Base-by-base conservation (phyloP, 352 stramenopile species). In the Globisporangium lucens region DNA sequence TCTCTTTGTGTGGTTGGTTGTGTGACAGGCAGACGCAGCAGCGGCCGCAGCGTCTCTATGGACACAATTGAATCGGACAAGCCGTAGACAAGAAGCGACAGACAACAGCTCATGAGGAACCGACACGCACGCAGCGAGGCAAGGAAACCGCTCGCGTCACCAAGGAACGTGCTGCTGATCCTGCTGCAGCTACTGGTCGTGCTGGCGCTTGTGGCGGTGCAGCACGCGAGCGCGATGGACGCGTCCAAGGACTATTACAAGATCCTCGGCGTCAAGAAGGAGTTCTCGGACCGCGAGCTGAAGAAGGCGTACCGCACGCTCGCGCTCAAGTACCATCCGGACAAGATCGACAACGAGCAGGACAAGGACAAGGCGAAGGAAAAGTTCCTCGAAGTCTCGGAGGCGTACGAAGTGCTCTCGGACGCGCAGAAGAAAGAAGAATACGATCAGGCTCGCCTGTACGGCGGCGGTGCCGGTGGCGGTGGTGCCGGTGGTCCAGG, bases 361-460 rank as follows among this genome's bases (percentile, higher is more conserved):
- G 88, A 95, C 55, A 89, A 96, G 58, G 89, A 97, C 46, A 51
- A 68, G 12, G 89, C 92, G n/a, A 93, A 95, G 57, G 78, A 95
- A 61, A 95, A 94, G 71, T 98, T 98, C 69, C 91, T 97, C 27
- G 83, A 97, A 59, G 90, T 98, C 41, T 95, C 81, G 22, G 89
- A 97, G 65, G 94, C 94, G 2, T 98, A 98, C 70, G 90, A 97
- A 66, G 90, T 98, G 66, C 85, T 98, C 22, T 96, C 88, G 20
- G 94, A 98, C 62, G 74, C 88, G 52, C 73, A 95, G 17, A 95
- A 97, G 75, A 81, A 91, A 47, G 76, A 93, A 8, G 89, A 95
- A 43, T 98, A 98, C 73, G 94, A 98, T 69, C 76, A 97, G 38
- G 82, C 79, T 9, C 77, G 82, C n/a, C 70, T 67, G 1, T 83